Conservation (phyloP, 441 rosid species). For the Adansonia rubrostipa region DNA sequence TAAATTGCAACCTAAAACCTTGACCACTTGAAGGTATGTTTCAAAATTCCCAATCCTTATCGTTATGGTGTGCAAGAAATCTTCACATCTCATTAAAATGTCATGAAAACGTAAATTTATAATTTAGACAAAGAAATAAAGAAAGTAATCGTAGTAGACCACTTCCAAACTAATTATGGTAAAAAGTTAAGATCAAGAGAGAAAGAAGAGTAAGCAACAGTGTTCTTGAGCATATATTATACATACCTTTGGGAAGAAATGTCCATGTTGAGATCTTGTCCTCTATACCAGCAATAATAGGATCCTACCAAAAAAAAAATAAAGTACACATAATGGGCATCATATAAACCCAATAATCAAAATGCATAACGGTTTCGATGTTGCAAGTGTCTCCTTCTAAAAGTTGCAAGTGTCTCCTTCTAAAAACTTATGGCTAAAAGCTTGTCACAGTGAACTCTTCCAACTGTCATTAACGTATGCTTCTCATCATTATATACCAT, state of each 20-base stretch:
- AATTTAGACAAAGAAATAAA: background rate
- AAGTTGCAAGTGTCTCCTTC: background rate
- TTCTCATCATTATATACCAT: background rate
- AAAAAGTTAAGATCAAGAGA: background rate
- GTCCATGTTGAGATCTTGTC: constrained; percentile 95
- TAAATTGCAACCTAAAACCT: constrained; percentile 6
- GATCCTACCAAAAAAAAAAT: constrained; percentile 55
- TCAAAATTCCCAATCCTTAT: background rate
- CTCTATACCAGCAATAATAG: constrained; percentile 86
- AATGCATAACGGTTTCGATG: constrained; percentile 7
- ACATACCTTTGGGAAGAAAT: constrained; percentile 88
- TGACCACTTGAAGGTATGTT: background rate
- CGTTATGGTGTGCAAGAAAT: background rate
- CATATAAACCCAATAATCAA: constrained; percentile 19
- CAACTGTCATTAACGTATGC: background rate
- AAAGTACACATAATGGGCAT: background rate
- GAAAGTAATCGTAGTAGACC: background rate
- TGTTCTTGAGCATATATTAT: background rate
- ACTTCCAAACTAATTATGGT: background rate
- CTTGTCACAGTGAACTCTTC: background rate
- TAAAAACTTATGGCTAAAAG: too few species aligned
- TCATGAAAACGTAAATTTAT: background rate
- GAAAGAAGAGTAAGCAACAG: background rate
- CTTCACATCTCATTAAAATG: background rate
- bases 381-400: background rate